Percentiles rank a stretch among this genome's conserved stretches.
Conservation (phyloP, 2,329 filamentous ascomycete genomes). For the Diplodia seriata region DNA sequence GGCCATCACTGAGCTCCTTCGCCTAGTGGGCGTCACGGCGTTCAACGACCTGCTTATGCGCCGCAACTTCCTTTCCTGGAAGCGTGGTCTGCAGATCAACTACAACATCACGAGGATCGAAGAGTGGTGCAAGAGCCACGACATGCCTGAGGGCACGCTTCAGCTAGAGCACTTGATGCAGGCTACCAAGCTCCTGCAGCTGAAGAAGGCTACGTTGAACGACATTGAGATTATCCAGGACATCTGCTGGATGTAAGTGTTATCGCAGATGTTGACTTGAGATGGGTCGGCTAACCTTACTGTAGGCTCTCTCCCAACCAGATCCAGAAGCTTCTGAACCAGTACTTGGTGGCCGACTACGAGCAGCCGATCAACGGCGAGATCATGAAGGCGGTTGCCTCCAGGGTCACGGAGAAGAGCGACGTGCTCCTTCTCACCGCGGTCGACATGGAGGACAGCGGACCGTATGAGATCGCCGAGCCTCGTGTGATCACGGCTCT, state of each 20-base stretch:
- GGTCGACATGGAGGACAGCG: slow-evolving; percentile 98
- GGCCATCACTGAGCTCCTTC: slow-evolving; percentile 90
- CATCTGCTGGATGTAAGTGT: slow-evolving; percentile 90
- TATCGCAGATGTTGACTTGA: slow-evolving; percentile 4
- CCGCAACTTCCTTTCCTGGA: slow-evolving; percentile 98
- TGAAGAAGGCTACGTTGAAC: slow-evolving; percentile 98
- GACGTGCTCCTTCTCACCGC: slow-evolving; percentile 92
- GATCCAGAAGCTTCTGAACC: slow-evolving; percentile 98
- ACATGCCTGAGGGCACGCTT: slow-evolving; percentile 97
- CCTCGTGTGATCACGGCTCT: slow-evolving; percentile 93
- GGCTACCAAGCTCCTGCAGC: slow-evolving; percentile 95
- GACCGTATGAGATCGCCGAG: slow-evolving; percentile 97
- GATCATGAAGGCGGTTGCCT: slow-evolving; percentile 99
- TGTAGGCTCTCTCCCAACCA: slow-evolving; percentile 84
- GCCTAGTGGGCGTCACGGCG: slow-evolving; percentile 92
- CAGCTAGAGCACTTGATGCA: slow-evolving; percentile 99
- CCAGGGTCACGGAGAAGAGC: slow-evolving; percentile 96
- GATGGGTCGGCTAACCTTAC: slow-evolving; percentile 51
- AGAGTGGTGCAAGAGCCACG: slow-evolving; percentile 99
- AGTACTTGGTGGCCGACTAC: slow-evolving; percentile 98
- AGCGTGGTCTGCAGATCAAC: slow-evolving; percentile 98
- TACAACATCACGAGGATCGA: slow-evolving; percentile 99
- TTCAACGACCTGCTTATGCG: slow-evolving; percentile 99
- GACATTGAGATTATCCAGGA: slow-evolving; percentile 99
- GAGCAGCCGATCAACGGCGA: slow-evolving; percentile 99